Percentiles rank a stretch among this genome's conserved stretches.
Evolutionary conservation across 202 grass and related monocot genomes (phyloP).

Genomic region (Hordeum pubiflorum): DNA sequence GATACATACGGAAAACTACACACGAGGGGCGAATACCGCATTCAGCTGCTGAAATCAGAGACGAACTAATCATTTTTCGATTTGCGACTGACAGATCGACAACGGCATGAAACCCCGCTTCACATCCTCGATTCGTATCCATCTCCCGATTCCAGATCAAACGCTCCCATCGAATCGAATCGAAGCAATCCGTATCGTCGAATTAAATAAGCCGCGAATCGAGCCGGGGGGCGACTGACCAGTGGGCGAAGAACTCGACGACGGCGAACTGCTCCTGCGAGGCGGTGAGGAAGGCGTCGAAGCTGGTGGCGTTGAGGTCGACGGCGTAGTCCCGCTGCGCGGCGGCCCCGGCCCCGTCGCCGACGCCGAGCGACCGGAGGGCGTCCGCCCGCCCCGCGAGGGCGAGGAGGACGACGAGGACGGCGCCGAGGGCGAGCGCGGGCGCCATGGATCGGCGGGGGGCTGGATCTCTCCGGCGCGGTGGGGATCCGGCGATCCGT

Average conservation of each 20-base stretch:
- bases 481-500: not conserved
- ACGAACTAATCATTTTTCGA: not conserved
- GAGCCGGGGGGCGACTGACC: constrained; percentile 17
- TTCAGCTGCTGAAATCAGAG: not conserved
- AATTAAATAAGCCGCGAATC: not conserved
- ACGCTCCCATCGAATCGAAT: not conserved
- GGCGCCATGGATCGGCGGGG: constrained; percentile 30
- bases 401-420: not conserved
- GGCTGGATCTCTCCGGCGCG: constrained; percentile 16
- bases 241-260: constrained; percentile 98
- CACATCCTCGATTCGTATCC: not conserved
- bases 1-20: not conserved
- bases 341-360: not conserved
- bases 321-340: constrained; percentile 47
- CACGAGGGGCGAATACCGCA: not conserved
- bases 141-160: not conserved
- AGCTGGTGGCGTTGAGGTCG: constrained; percentile 76
- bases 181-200: not conserved
- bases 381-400: constrained; percentile 15
- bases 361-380: constrained; percentile 56
- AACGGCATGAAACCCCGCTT: not conserved
- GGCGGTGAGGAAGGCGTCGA: constrained; percentile 52
- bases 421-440: not conserved
- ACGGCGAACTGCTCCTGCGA: constrained; percentile 61
- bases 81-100: not conserved